A percentile compares a stretch with the other conserved stretches of the same genome.
Evolutionary conservation across 495 filamentous ascomycete species (phyloP).

Genomic region (Pseudoneurospora amorphoporcata): DNA sequence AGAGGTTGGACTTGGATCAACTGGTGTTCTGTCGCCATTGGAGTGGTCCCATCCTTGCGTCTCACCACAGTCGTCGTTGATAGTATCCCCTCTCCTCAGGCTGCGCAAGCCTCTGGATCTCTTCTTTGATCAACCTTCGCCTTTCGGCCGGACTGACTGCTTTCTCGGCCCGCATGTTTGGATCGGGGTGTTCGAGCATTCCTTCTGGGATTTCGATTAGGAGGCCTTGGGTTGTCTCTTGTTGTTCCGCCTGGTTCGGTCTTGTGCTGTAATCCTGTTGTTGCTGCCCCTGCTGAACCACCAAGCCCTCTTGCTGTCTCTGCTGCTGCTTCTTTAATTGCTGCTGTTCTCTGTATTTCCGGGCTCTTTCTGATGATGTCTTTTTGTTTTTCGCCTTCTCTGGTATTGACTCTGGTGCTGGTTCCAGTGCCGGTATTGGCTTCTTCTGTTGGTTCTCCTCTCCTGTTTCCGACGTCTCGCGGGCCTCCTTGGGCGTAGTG

Average conservation of each 20-base stretch:
- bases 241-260: neutral
- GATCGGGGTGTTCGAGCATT: neutral
- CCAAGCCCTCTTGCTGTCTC: neutral
- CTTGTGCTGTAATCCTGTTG: neutral
- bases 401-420: neutral
- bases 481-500: conserved; percentile 13
- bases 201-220: neutral
- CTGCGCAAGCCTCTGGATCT: conserved; percentile 34
- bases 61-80: conserved; percentile 36
- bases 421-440: neutral
- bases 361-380: neutral
- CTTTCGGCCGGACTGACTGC: conserved; percentile 37
- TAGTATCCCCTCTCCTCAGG: conserved; percentile 33
- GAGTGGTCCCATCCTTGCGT: neutral
- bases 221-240: neutral
- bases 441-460: conserved; percentile 2
- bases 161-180: conserved; percentile 11
- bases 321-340: neutral
- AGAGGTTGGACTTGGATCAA: neutral
- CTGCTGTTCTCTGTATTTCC: neutral
- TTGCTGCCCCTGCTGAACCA: neutral
- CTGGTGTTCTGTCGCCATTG: neutral
- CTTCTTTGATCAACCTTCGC: conserved; percentile 39
- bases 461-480: conserved; percentile 13
- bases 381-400: neutral